Conservation (phyloP, 2,329 filamentous ascomycete genomes). For the Neoascochyta sp. region DNA sequence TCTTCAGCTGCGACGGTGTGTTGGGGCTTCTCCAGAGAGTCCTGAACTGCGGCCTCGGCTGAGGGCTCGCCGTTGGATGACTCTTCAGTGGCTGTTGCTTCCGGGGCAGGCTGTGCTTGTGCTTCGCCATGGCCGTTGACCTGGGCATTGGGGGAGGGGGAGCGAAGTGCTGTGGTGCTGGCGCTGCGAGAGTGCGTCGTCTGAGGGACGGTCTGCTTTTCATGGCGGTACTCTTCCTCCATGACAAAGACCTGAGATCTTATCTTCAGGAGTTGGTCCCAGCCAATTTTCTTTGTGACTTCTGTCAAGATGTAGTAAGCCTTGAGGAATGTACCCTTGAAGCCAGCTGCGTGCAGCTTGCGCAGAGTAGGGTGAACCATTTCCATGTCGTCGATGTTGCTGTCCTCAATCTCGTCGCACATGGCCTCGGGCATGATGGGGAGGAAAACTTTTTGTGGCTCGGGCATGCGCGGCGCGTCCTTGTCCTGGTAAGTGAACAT, state of each 20-base stretch:
- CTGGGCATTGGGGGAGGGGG: constrained; percentile 51
- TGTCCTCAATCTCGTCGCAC: constrained; percentile 94
- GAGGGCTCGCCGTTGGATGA: constrained; percentile 30
- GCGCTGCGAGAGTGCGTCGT: constrained; percentile 60
- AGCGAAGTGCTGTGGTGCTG: constrained; percentile 73
- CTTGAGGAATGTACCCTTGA: constrained; percentile 93
- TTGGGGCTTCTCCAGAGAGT: constrained; percentile 70
- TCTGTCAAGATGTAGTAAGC: constrained; percentile 93
- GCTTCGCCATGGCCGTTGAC: constrained; percentile 40
- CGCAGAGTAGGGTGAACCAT: constrained; percentile 82
- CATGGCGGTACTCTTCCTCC: constrained; percentile 96
- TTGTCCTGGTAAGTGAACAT: constrained; percentile 99
- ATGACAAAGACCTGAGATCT: constrained; percentile 98
- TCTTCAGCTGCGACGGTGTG: constrained; percentile 74
- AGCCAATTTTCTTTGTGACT: constrained; percentile 93
- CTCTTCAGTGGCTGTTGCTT: constrained; percentile 30
- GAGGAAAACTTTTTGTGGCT: constrained; percentile 81
- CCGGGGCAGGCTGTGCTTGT: constrained; percentile 13
- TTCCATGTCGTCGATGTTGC: constrained; percentile 72
- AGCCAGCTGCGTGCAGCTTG: constrained; percentile 80
- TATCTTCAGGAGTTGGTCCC: constrained; percentile 93
- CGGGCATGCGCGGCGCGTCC: constrained; percentile 89
- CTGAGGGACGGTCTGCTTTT: constrained; percentile 54
- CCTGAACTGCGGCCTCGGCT: constrained; percentile 23
- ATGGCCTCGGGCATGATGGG: constrained; percentile 85